Conservation (phyloP, 257 asterid genomes). For the Solanum chilense region DNA sequence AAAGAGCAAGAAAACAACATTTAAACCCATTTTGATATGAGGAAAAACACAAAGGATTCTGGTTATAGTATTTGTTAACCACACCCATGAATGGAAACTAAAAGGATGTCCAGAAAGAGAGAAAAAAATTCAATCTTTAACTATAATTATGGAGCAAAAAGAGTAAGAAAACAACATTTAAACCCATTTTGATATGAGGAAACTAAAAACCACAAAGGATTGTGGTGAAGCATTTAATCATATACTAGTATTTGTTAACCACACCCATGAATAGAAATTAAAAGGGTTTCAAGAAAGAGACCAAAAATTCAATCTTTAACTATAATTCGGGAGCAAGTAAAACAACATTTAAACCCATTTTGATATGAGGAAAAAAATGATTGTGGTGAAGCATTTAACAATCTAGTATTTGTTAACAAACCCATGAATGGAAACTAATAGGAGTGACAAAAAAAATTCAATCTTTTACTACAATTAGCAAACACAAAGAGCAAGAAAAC, state of each 20-base stretch:
- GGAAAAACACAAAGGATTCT: background rate
- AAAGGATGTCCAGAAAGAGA: background rate
- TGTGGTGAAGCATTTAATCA: background rate
- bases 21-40: background rate
- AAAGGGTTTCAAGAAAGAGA: background rate
- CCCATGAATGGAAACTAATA: background rate
- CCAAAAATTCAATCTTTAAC: background rate
- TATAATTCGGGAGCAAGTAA: background rate
- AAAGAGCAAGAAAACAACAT: background rate
- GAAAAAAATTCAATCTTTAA: background rate
- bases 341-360: background rate
- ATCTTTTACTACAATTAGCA: background rate
- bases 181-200: background rate
- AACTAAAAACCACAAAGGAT: background rate
- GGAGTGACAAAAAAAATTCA: background rate
- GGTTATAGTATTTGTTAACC: background rate
- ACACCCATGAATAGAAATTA: background rate
- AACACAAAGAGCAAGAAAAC: background rate
- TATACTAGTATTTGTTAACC: background rate
- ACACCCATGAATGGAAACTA: background rate
- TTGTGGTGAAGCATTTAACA: background rate
- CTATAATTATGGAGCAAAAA: background rate
- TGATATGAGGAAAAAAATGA: background rate
- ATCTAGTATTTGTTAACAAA: background rate
- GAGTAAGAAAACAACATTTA: background rate